phyloP scores from a whole-genome alignment of 306 rosid genomes.

The Rosa persica region DNA sequence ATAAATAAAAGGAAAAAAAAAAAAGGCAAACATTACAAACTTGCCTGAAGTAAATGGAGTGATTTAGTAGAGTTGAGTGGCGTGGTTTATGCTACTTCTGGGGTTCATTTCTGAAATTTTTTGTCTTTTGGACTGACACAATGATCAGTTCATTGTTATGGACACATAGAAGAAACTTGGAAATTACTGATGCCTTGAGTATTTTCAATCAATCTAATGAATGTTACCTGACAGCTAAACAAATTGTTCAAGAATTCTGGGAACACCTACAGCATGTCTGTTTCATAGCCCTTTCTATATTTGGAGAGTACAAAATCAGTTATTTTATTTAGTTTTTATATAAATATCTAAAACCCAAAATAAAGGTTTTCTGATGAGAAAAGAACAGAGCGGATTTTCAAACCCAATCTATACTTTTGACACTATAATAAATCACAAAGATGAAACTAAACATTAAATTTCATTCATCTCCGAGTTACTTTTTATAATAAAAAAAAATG shows the following conservation, averaged over 20 bases:
- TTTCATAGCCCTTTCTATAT: background rate
- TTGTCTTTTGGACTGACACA: background rate
- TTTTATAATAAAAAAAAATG: too few species aligned
- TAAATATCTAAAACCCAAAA: background rate
- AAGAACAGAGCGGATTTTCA: background rate
- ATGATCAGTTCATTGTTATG: background rate
- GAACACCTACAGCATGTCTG: background rate
- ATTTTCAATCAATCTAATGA: background rate
- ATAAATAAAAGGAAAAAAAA: too few species aligned
- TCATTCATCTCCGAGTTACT: background rate
- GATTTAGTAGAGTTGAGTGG: background rate
- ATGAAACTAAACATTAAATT: background rate
- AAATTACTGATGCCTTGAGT: background rate
- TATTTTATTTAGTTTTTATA: background rate
- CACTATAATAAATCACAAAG: background rate
- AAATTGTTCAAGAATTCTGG: background rate
- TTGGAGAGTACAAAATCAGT: background rate
- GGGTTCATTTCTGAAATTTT: background rate
- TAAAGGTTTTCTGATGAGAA: too few species aligned
- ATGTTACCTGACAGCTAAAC: background rate
- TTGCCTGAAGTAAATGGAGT: background rate
- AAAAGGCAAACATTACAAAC: background rate
- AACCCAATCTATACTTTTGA: background rate
- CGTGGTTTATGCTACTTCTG: background rate
- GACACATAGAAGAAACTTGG: background rate